Conservation (phyloP, 1,284 basidiomycete genomes). For the Ustilago shanxiensis region DNA sequence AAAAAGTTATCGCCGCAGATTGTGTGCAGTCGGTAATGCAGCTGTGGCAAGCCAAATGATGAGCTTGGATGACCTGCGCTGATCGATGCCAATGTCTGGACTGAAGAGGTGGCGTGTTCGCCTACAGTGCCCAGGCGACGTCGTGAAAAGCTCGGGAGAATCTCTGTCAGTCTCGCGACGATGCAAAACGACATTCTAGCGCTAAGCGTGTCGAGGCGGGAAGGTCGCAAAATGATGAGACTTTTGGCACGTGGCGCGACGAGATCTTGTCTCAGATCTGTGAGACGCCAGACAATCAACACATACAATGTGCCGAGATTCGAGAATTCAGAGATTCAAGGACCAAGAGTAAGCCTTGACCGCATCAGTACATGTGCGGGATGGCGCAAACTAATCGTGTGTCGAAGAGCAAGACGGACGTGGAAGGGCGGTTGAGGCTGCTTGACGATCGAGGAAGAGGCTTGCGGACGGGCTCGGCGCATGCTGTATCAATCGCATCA, state of each 20-base stretch:
- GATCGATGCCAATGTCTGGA: too few relatives aligned
- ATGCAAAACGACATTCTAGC: not conserved
- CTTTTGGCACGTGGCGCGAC: not conserved
- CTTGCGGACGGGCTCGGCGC: not conserved
- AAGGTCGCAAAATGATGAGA: not conserved
- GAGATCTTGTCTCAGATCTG: constrained; percentile 8
- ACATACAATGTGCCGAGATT: not conserved
- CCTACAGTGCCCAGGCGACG: too few relatives aligned
- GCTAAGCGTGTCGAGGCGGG: not conserved
- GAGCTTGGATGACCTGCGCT: too few relatives aligned
- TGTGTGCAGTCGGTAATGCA: too few relatives aligned
- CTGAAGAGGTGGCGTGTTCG: too few relatives aligned
- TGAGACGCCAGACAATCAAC: not conserved
- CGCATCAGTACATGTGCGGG: not conserved
- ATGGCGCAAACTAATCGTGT: not conserved
- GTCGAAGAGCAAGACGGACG: not conserved
- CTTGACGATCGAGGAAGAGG: not conserved
- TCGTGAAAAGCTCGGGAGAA: too few relatives aligned
- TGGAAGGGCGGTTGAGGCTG: too few relatives aligned
- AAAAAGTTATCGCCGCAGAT: too few relatives aligned
- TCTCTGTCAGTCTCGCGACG: not conserved
- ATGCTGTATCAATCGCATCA: not conserved
- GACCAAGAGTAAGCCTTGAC: not conserved
- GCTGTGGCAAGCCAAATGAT: too few relatives aligned
- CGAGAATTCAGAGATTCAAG: not conserved